Conservation (phyloP, 2,329 filamentous ascomycete genomes). For the Chaetomiaceae sp. region DNA sequence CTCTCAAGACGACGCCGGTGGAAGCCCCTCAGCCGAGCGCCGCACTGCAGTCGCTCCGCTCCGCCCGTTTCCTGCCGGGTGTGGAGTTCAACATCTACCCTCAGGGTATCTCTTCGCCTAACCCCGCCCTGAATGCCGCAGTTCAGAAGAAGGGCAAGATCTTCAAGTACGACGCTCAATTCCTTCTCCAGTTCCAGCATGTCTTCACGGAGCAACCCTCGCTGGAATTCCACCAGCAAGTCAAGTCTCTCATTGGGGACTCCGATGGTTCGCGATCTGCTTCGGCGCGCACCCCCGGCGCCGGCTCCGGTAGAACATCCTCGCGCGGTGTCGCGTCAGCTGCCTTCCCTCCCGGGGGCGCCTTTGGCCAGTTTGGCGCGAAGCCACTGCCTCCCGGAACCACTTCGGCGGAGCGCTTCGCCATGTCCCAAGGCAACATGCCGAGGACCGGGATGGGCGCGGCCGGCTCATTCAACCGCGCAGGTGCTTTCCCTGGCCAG, state of each 20-base stretch:
- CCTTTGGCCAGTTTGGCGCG: constrained; percentile 67
- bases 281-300: constrained; percentile 54
- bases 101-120: constrained; percentile 77
- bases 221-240: constrained; percentile 83
- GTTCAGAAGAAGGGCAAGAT: constrained; percentile 73
- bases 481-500: constrained; percentile 58
- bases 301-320: constrained; percentile 42
- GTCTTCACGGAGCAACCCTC: constrained; percentile 97
- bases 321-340: constrained; percentile 49
- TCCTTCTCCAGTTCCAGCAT: constrained; percentile 91
- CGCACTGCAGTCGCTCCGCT: constrained; percentile 87
- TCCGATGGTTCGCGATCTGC: constrained; percentile 58
- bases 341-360: constrained; percentile 37
- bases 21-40: constrained; percentile 92
- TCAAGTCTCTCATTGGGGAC: constrained; percentile 83
- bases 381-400: constrained; percentile 67
- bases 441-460: constrained; percentile 50
- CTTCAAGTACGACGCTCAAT: constrained; percentile 93
- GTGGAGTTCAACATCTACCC: constrained; percentile 79
- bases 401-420: constrained; percentile 73
- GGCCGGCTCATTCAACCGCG: constrained; percentile 53
- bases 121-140: constrained; percentile 80
- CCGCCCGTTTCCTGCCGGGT: constrained; percentile 79
- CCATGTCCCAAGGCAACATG: constrained; percentile 51
- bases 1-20: constrained; percentile 74